Percentiles rank a stretch among this genome's conserved stretches.
phyloP scores from a whole-genome alignment of 208 protist species.

The Leishmania arabica region DNA sequence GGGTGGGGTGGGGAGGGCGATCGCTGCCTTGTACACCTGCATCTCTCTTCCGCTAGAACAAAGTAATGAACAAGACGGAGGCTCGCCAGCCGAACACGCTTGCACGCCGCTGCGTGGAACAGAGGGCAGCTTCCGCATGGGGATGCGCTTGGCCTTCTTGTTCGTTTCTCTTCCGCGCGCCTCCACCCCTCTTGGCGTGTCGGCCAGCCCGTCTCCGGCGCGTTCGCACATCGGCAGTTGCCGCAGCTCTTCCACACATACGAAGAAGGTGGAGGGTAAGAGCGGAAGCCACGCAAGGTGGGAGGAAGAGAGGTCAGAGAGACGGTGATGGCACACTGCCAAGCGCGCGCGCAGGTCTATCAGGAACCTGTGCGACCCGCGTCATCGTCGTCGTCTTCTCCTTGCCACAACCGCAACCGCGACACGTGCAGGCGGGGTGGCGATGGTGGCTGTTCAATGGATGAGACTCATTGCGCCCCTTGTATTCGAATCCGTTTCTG shows the following conservation, averaged over 20 bases:
- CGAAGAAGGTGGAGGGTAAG: background rate
- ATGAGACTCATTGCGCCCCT: background rate
- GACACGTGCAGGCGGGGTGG: background rate
- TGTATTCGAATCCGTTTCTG: background rate
- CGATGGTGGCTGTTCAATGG: background rate
- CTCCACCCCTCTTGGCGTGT: background rate
- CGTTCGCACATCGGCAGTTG: background rate
- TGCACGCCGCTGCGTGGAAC: background rate
- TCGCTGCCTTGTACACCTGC: background rate
- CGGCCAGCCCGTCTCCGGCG: background rate
- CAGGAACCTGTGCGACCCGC: background rate
- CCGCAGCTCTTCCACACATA: background rate
- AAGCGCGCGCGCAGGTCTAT: background rate
- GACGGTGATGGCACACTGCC: background rate
- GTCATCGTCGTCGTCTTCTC: background rate
- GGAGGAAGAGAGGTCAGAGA: background rate
- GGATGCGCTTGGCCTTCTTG: background rate
- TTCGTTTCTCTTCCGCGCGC: background rate
- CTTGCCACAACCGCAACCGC: background rate
- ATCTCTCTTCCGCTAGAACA: background rate
- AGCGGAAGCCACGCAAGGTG: background rate
- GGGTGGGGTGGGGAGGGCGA: background rate
- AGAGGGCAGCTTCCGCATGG: background rate
- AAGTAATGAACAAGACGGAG: background rate
- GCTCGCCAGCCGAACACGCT: background rate